These are phyloP conservation scores for Harringtonia aguacate DNA, from an alignment of 2,329 filamentous ascomycete genomes.

Conservation along the genomic window DNA sequence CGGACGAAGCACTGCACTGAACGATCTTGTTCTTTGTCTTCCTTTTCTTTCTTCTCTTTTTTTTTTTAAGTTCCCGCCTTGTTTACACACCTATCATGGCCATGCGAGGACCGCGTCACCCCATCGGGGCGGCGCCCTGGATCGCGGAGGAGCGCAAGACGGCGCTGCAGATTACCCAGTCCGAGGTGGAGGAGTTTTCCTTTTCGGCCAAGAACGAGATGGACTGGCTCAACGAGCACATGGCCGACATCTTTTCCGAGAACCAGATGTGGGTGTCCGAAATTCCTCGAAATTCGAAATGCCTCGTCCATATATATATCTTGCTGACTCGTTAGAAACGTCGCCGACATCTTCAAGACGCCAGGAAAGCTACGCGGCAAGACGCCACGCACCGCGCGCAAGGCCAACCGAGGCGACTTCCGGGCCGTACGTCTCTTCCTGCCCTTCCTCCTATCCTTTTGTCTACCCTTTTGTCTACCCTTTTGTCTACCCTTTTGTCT, in stretches of 20 bases:
- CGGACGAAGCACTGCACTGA: not conserved
- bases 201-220: slow-evolving; percentile 89
- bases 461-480: no score
- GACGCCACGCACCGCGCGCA: slow-evolving; percentile 63
- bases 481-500: no score
- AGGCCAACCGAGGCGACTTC: slow-evolving; percentile 42
- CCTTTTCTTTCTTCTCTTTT: not conserved
- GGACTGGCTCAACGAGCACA: slow-evolving; percentile 98
- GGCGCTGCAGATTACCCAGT: slow-evolving; percentile 60
- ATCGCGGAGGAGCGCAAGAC: slow-evolving; percentile 74
- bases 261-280: slow-evolving; percentile 63
- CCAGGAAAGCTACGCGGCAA: slow-evolving; percentile 75
- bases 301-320: not conserved
- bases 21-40: not conserved
- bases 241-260: slow-evolving; percentile 84
- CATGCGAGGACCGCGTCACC: slow-evolving; percentile 46
- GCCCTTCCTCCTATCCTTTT: no score
- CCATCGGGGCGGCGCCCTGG: slow-evolving; percentile 78
- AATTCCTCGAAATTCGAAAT: not conserved
- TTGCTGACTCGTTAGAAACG: slow-evolving; percentile 49
- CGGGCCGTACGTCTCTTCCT: slow-evolving; percentile 46
- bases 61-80: not conserved
- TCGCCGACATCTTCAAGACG: slow-evolving; percentile 93
- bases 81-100: slow-evolving; percentile 18
- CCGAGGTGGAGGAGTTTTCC: slow-evolving; percentile 86